Conservation (phyloP, 2,329 filamentous ascomycete species). For the Xylaria sp. region DNA sequence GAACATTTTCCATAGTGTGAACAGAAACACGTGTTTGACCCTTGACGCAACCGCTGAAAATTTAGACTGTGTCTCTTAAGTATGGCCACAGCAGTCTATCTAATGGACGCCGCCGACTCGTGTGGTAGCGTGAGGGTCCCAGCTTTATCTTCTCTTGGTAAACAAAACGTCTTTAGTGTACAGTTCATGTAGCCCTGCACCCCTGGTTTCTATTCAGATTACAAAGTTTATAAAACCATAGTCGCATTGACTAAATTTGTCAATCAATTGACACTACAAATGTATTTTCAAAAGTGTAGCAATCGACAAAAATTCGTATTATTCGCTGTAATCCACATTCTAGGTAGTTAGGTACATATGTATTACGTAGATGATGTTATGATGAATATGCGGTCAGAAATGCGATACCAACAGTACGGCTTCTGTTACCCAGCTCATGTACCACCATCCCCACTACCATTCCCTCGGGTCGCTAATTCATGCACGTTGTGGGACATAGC, state of each 20-base stretch:
- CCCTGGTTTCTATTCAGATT: not conserved
- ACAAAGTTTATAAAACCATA: not conserved
- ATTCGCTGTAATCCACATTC: conserved; percentile 4
- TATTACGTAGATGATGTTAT: not conserved
- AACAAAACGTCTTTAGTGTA: not conserved
- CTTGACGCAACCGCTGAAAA: not conserved
- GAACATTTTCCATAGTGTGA: not conserved
- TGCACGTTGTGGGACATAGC: conserved; percentile 28
- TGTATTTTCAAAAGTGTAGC: not conserved
- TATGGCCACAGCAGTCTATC: not conserved
- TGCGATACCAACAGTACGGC: conserved; percentile 4
- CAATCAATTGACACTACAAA: not conserved
- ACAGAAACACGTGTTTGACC: conserved; percentile 26
- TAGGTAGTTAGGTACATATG: not conserved
- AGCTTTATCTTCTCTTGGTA: not conserved
- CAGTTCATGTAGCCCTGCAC: not conserved
- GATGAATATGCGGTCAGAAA: conserved; percentile 19
- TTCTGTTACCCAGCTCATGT: not conserved
- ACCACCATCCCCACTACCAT: conserved; percentile 20
- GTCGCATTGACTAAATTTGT: not conserved
- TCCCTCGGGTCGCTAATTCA: conserved; percentile 30
- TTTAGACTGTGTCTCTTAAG: not conserved
- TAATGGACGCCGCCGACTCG: not conserved
- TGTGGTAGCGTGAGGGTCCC: not conserved
- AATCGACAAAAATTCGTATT: not conserved